Conservation (phyloP, 1,139 yeast genomes). For the Lodderomyces orthopsilosis region DNA sequence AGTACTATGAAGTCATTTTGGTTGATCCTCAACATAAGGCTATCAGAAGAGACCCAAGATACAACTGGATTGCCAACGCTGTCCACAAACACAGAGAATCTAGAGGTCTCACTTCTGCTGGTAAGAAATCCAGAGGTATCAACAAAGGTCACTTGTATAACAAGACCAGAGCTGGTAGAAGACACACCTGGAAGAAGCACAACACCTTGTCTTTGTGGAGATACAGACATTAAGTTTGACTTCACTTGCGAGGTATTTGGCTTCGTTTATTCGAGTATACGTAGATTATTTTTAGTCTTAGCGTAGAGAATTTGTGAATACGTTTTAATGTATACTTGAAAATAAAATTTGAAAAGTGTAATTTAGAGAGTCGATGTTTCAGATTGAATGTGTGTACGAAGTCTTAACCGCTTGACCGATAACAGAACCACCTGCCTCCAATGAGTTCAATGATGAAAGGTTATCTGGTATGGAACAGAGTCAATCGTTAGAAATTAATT, state of each 20-base stretch:
- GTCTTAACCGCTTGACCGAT: neutral
- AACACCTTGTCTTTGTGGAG: slow-evolving; percentile 99
- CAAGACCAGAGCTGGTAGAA: slow-evolving; percentile 98
- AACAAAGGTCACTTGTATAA: slow-evolving; percentile 99
- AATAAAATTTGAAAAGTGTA: neutral
- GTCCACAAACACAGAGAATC: slow-evolving; percentile 99
- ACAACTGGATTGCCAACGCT: slow-evolving; percentile 99
- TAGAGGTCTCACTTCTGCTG: slow-evolving; percentile 98
- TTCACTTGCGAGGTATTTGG: neutral
- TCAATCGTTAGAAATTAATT: neutral
- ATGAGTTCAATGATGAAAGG: neutral
- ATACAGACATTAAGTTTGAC: slow-evolving; percentile 63
- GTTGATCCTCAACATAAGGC: slow-evolving; percentile 99
- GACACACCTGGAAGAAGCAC: slow-evolving; percentile 99
- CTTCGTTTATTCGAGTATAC: neutral
- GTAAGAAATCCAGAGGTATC: slow-evolving; percentile 99
- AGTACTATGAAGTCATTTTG: slow-evolving; percentile 96
- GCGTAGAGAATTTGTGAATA: neutral
- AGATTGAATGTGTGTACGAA: neutral
- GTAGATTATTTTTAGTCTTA: neutral
- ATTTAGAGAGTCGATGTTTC: neutral
- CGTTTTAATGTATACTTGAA: neutral
- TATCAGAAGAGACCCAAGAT: slow-evolving; percentile 96
- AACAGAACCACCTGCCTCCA: neutral
- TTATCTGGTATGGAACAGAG: neutral